Base-by-base conservation (phyloP, 208 protist species). In the Leishmania arabica region DNA sequence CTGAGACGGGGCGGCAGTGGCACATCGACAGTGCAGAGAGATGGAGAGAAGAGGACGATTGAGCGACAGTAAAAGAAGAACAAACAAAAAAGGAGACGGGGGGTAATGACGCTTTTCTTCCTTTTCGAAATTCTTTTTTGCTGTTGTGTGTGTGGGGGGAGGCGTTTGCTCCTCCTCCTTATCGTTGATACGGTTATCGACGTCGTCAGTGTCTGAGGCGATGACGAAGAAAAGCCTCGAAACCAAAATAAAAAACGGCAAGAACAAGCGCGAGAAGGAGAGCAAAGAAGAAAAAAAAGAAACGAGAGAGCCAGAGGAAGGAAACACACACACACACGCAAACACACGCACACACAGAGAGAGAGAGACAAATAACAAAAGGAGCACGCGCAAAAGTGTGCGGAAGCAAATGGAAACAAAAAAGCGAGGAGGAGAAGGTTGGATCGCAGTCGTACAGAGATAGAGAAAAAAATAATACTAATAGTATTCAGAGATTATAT, bases 31-130 rank as follows among this genome's bases (percentile, higher is more conserved):
- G 31, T 45, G 27, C 66, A 73, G 69, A 73, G 58, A 71, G n/a
- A 62, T 37, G 42, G 49, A 69, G 34, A 68, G 53, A 54, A 77
- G 60, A 81, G 60, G 42, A 54, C 72, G 60, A 81, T 64, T 60
- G 66, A 75, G 31, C 60, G 77, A 58, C n/a, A 69, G 47, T n/a
- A 34, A 84, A 80, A 27, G 31, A 8, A 31, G 34, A 77, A 51
- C 15, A 62, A 82, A 84, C 49, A 51, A 83, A 89, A 81, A 62
- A 60, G n/a, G 73, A 78, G 24, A 31, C 7, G 5, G 11, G n/a
- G 19, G 5, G 19, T 19, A 27, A 76, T 42, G 51, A 60, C 49
- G n/a, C 51, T 11, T 34, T 56, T 76, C 24, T 2, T 45, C 13
- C 40, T 37, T 21, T 60, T 56, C 40, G 1, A 21, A 5, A 6